These are phyloP conservation scores for Dipodascus geniculatus DNA, from an alignment of 805 yeast genomes.

Conservation along the genomic window DNA sequence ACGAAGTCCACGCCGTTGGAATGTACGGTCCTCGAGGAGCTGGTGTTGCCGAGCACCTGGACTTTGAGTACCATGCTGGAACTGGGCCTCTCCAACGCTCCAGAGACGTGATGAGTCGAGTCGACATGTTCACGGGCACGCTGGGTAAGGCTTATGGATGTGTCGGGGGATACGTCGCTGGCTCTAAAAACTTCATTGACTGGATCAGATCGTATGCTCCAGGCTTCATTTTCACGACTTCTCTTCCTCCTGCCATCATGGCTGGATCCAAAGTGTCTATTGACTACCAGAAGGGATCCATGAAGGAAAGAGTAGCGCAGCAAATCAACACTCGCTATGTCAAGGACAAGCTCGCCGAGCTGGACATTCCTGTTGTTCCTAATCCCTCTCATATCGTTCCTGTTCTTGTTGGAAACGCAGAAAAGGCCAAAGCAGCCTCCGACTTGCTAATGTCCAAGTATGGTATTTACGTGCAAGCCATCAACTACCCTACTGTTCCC, in stretches of 20 bases:
- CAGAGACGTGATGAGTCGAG: conserved; percentile 67
- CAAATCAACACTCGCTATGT: conserved; percentile 80
- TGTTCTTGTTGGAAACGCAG: conserved; percentile 87
- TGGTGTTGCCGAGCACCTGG: conserved; percentile 96
- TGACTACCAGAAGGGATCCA: conserved; percentile 66
- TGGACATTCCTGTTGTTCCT: conserved; percentile 92
- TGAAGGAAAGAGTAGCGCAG: conserved; percentile 69
- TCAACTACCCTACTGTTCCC: conserved; percentile 96
- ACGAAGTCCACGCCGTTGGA: conserved; percentile 98
- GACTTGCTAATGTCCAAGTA: conserved; percentile 77
- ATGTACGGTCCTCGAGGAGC: conserved; percentile 99
- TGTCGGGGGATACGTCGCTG: conserved; percentile 97
- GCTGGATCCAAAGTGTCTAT: conserved; percentile 88
- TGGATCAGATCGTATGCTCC: conserved; percentile 96
- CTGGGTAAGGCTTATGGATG: conserved; percentile 94
- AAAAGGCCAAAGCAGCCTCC: conserved; percentile 81
- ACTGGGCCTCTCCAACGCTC: conserved; percentile 37
- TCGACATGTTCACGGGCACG: conserved; percentile 96
- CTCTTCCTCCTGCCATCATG: conserved; percentile 96
- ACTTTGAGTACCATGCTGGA: conserved; percentile 79
- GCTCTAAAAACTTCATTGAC: conserved; percentile 69
- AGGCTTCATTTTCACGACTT: conserved; percentile 93
- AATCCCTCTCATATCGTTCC: conserved; percentile 98
- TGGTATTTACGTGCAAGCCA: conserved; percentile 92
- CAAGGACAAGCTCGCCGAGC: conserved; percentile 50